Base-by-base conservation (phyloP, 108 stramenopile genomes). In the Cylindrotheca closterium region DNA sequence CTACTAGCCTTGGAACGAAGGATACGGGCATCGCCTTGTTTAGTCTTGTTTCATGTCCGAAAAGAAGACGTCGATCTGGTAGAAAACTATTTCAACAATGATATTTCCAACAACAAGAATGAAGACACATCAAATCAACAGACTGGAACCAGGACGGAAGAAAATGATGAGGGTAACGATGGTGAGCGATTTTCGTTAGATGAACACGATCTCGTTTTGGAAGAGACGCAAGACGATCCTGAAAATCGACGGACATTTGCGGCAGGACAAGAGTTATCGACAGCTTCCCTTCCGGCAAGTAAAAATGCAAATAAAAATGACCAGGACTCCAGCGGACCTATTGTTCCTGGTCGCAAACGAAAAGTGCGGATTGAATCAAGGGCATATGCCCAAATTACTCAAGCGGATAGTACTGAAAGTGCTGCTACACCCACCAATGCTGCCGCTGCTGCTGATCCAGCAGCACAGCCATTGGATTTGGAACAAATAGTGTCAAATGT, bases 41-140 rank as follows among this genome's bases (percentile, higher is more conserved):
- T 92, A 26, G 61, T 89, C 7, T 70, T 92, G 3, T 92, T 92
- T 63, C 86, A 87, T 21, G 88, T 85, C 28, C 75, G 64, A 54
- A 87, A 92, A 59, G 86, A 84, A 56, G 83, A 86, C 31, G 79
- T 79, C 12, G 91, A 91, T 61, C 75, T 91, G 10, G 74, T 91
- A 70, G 82, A 91, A 61, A 80, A 72, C 30, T 80, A 80, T 57
- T 74, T 72, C 68, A 17, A 59, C 28, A 62, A 71, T 12, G 79
- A 75, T n/a, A 74, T 79, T 64, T 22, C 32, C 27, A 45, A 51
- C 42, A 60, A 57, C 10, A 65, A 28, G 28, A 26, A 55, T 23
- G 54, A 67, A 5, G 25, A 55, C 4, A 30, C 7, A 24, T 27
- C 22, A 32, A 19, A 51, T 37, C 17, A 17, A 22, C 5, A 8